Percentiles rank a stretch among this genome's conserved stretches.
phyloP scores from a whole-genome alignment of 352 stramenopile species.

The Saprolegnia parasitica region DNA sequence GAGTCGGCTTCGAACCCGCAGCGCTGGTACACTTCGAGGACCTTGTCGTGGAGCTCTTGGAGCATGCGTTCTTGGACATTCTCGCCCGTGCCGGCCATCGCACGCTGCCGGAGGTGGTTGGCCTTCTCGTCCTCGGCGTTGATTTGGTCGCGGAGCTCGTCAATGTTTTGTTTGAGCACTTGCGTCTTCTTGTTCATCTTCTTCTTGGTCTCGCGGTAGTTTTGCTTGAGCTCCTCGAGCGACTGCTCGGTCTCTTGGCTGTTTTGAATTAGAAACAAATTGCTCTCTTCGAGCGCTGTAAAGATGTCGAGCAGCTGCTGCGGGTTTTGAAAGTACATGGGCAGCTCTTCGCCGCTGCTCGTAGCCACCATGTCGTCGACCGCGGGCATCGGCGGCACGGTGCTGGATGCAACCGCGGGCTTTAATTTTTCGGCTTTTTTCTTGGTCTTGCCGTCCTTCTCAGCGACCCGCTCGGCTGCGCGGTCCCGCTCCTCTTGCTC shows the following conservation, averaged over 20 bases:
- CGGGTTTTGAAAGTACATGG: constrained; percentile 94
- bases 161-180: constrained; percentile 83
- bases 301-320: constrained; percentile 93
- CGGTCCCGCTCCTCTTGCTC: constrained; percentile 68
- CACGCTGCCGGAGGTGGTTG: constrained; percentile 61
- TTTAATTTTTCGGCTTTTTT: constrained; percentile 53
- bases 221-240: constrained; percentile 92
- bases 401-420: constrained; percentile 30
- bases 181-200: constrained; percentile 86
- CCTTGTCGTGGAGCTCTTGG: constrained; percentile 83
- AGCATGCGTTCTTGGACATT: constrained; percentile 88
- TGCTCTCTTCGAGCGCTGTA: constrained; percentile 90
- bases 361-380: constrained; percentile 55
- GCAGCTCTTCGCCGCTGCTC: constrained; percentile 86
- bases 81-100: constrained; percentile 64
- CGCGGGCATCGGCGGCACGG: constrained; percentile 59
- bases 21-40: constrained; percentile 87
- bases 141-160: constrained; percentile 87
- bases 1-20: constrained; percentile 91
- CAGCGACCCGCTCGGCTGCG: constrained; percentile 48
- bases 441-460: constrained; percentile 51
- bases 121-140: constrained; percentile 77
- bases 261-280: constrained; percentile 95
- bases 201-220: constrained; percentile 86
- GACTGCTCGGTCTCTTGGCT: constrained; percentile 93